Percentiles rank a stretch among this genome's conserved stretches.
Conservation (phyloP, 139 green algal species). For the Chlorella sorokiniana region DNA sequence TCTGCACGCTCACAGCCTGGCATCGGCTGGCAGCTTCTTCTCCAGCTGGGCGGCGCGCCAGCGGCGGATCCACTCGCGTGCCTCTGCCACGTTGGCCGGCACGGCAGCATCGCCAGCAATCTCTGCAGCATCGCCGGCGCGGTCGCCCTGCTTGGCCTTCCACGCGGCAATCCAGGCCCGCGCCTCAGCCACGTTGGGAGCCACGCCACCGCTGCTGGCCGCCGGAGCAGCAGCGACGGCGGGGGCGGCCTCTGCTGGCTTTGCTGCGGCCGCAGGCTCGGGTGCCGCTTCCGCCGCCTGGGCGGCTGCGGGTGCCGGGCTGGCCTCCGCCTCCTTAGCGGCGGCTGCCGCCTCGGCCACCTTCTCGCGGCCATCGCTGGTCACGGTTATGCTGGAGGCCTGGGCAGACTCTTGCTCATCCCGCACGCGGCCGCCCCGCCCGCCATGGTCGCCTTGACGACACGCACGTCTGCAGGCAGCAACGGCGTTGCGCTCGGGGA, state of each 20-base stretch:
- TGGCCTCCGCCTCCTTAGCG: not conserved
- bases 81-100: slow-evolving; percentile 28
- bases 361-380: slow-evolving; percentile 33
- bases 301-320: not conserved
- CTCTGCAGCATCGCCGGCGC: not conserved
- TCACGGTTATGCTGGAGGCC: slow-evolving; percentile 38
- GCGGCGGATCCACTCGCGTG: slow-evolving; percentile 42
- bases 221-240: not conserved
- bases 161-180: slow-evolving; percentile 13
- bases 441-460: slow-evolving; percentile 12
- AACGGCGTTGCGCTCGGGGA: not conserved
- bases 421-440: slow-evolving; percentile 49
- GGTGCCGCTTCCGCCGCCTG: not conserved
- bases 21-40: slow-evolving; percentile 25
- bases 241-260: not conserved
- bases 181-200: slow-evolving; percentile 4
- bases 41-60: slow-evolving; percentile 54
- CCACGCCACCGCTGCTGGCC: not conserved
- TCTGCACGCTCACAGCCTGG: not conserved
- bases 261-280: not conserved
- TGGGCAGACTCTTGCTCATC: slow-evolving; percentile 32
- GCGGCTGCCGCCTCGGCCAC: not conserved
- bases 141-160: slow-evolving; percentile 1
- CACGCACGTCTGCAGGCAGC: slow-evolving; percentile 12
- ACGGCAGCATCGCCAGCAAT: not conserved